These are phyloP conservation scores for Yamadazyma diddensiae DNA, from an alignment of 1,139 yeast species.

Conservation along the genomic window DNA sequence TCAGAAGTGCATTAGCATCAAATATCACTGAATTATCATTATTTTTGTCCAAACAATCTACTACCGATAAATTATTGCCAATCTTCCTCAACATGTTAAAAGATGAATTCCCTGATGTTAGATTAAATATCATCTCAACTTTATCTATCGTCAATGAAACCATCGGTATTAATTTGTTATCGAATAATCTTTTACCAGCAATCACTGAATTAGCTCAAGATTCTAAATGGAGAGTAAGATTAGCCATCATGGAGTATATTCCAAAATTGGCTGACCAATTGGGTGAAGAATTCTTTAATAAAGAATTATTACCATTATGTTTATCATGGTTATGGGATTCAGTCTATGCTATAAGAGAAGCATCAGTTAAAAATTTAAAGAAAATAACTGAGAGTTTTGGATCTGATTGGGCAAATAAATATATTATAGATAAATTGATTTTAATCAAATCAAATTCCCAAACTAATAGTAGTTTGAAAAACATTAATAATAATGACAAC, in stretches of 20 bases:
- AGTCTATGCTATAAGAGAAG: slow-evolving; percentile 93
- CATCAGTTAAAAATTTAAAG: slow-evolving; percentile 83
- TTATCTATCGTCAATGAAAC: slow-evolving; percentile 90
- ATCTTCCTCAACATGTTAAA: slow-evolving; percentile 89
- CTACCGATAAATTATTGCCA: slow-evolving; percentile 81
- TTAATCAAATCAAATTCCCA: slow-evolving; percentile 13
- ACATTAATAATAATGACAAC: slow-evolving; percentile 15
- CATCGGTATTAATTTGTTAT: slow-evolving; percentile 83
- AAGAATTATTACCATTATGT: slow-evolving; percentile 85
- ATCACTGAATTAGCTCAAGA: slow-evolving; percentile 95
- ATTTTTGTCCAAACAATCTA: slow-evolving; percentile 77
- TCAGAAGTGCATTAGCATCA: slow-evolving; percentile 87
- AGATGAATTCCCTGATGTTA: slow-evolving; percentile 96
- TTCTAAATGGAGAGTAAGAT: slow-evolving; percentile 95
- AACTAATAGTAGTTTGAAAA: slow-evolving; percentile 11
- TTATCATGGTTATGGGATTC: slow-evolving; percentile 99
- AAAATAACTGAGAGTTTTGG: slow-evolving; percentile 87
- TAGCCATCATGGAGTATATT: slow-evolving; percentile 95
- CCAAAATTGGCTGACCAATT: slow-evolving; percentile 95
- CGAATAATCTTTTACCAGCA: slow-evolving; percentile 90
- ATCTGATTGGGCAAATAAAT: slow-evolving; percentile 86
- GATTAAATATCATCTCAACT: slow-evolving; percentile 90
- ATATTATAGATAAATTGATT: slow-evolving; percentile 75
- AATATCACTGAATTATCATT: slow-evolving; percentile 88
- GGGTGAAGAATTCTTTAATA: slow-evolving; percentile 90